A percentile compares a stretch with the other conserved stretches of the same genome.
Evolutionary conservation across 2,329 filamentous ascomycete genomes (phyloP).

Genomic region (Cercospora janseana): DNA sequence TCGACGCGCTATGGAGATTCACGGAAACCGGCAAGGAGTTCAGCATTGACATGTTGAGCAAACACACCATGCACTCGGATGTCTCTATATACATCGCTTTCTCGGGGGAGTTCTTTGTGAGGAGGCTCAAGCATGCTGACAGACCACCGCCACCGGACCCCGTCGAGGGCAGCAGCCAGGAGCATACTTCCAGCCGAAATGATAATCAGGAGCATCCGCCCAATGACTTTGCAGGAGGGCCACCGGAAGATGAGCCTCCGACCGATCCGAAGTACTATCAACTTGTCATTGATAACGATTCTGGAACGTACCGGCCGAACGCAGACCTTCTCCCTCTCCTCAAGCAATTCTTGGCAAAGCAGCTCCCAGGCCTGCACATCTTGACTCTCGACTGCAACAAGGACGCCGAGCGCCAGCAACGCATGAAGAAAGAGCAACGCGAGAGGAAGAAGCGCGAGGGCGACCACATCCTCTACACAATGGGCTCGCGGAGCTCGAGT

Average conservation of each 20-base stretch:
- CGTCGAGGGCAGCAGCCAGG: conserved; percentile 44
- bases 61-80: conserved; percentile 96
- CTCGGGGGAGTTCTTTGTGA: conserved; percentile 89
- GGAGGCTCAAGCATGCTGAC: conserved; percentile 58
- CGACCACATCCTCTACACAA: conserved; percentile 54
- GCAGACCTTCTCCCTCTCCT: conserved; percentile 70
- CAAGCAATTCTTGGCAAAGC: conserved; percentile 65
- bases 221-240: conserved; percentile 49
- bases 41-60: conserved; percentile 86
- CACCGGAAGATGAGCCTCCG: conserved; percentile 45
- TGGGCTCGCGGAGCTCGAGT: conserved; percentile 48
- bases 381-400: conserved; percentile 68
- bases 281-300: conserved; percentile 91
- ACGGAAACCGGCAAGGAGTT: conserved; percentile 96
- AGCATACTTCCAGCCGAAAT: conserved; percentile 42
- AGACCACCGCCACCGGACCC: conserved; percentile 45
- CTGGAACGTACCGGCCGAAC: conserved; percentile 87
- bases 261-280: conserved; percentile 67
- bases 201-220: conserved; percentile 52
- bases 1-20: conserved; percentile 84
- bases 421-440: conserved; percentile 74
- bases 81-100: conserved; percentile 89
- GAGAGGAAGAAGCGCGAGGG: conserved; percentile 67
- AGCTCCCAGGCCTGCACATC: conserved; percentile 75
- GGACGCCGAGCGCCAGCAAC: conserved; percentile 68